A percentile compares a stretch with the other conserved stretches of the same genome.
Conservation (phyloP, 352 stramenopile genomes). For the Pythium myriotylum region DNA sequence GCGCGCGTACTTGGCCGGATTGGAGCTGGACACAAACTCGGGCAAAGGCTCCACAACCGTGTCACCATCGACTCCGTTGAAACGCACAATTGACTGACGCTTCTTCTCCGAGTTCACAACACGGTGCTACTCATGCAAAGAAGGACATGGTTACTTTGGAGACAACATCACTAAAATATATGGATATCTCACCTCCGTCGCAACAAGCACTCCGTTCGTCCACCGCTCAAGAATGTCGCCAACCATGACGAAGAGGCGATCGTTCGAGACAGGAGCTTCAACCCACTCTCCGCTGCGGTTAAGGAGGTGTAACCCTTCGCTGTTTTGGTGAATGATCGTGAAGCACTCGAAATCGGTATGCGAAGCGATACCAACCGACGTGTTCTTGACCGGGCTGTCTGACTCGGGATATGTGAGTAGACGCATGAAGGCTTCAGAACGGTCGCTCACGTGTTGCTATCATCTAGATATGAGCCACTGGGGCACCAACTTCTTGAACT, state of each 20-base stretch:
- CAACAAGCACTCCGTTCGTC: constrained; percentile 74
- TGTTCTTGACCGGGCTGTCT: constrained; percentile 47
- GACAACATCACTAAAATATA: no score
- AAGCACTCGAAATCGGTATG: constrained; percentile 89
- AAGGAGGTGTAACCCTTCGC: constrained; percentile 63
- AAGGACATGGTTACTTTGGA: no score
- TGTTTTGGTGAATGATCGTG: constrained; percentile 86
- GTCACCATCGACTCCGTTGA: constrained; percentile 77
- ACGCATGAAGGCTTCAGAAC: constrained; percentile 78
- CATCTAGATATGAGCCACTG: constrained; percentile 1
- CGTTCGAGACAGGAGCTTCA: constrained; percentile 66
- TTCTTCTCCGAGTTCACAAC: constrained; percentile 77
- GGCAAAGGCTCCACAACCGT: constrained; percentile 69
- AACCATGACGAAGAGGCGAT: constrained; percentile 80
- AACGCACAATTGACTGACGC: constrained; percentile 83
- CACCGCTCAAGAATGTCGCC: constrained; percentile 82
- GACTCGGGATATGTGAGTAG: constrained; percentile 74
- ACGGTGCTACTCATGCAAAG: constrained; percentile 48
- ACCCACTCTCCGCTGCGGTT: constrained; percentile 67
- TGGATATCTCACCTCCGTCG: constrained; percentile 79
- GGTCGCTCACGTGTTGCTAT: constrained; percentile 70
- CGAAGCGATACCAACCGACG: constrained; percentile 75
- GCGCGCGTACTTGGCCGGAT: constrained; percentile 54
- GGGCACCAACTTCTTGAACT: background rate
- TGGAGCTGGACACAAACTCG: constrained; percentile 50